Base-by-base conservation (phyloP, 768 basidiomycete species). In the Mrakia blollopis region DNA sequence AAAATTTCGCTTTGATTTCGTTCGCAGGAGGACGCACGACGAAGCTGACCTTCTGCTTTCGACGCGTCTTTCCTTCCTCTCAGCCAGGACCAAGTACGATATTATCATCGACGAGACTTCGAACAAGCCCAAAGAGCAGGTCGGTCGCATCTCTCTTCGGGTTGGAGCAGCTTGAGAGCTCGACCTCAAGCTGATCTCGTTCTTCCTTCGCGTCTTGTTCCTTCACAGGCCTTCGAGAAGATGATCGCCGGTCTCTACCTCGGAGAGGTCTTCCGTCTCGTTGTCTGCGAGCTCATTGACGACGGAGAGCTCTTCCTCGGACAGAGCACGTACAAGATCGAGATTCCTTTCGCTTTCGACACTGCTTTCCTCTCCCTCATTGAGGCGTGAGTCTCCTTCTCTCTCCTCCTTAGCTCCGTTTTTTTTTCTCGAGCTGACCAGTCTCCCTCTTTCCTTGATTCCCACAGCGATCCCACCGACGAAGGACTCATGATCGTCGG, bases 251-350 rank as follows among this genome's bases (percentile, higher is more conserved):
- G 94, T 71, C 90, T 93, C 73, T 97, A 97, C 83, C 89, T 99
- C 50, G 96, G 96, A 78, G 96, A 99, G 85, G 94, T 98, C 80
- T 87, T 98, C 80, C 91, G 96, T n/a, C 86, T 98, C 39, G 91
- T 98, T 80, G 88, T 99, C 77, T 92, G 91, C 82, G 96, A 99
- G 83, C 89, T 99, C 69, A 94, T 97, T 82, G 95, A 97, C 82
- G 91, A 94, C 80, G 97, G 96, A 84, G 92, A 95, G 28, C 88
- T 99, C 73, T 99, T 99, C 89, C 88, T 97, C 41, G 95, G 97
- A 35, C 96, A 99, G 85, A 93, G 96, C 83, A 97, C 96, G 1
- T 98, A 98, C 88, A 98, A 98, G 86, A 89, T 99, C 54, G 95
- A 98, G 85, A 92, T 88, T 79, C 89, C 94, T 28, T 94, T 94